Conservation (phyloP, 2,329 filamentous ascomycete species). For the Claviceps cyperi region DNA sequence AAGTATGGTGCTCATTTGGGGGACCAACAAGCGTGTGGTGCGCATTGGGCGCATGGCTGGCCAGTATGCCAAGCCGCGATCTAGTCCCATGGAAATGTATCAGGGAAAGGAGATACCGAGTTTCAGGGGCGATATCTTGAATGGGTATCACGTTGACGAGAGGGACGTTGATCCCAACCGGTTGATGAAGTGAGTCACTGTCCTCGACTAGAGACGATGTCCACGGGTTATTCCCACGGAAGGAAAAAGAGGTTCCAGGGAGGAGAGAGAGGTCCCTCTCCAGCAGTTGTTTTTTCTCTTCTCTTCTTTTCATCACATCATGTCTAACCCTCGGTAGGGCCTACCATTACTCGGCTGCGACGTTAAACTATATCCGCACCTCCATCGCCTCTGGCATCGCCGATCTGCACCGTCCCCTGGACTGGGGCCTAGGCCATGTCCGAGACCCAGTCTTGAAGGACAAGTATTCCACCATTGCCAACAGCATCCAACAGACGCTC, state of each 20-base stretch:
- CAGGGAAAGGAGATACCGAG: slow-evolving; percentile 71
- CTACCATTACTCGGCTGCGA: slow-evolving; percentile 91
- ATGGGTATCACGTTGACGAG: slow-evolving; percentile 67
- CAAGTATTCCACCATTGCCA: slow-evolving; percentile 75
- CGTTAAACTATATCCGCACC: slow-evolving; percentile 81
- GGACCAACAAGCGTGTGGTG: slow-evolving; percentile 65
- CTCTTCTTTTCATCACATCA: neutral
- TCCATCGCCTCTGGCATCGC: slow-evolving; percentile 78
- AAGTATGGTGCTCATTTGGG: slow-evolving; percentile 92
- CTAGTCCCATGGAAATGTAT: slow-evolving; percentile 70
- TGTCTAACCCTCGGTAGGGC: slow-evolving; percentile 36
- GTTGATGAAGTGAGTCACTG: slow-evolving; percentile 48
- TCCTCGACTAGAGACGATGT: neutral
- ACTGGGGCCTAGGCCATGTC: slow-evolving; percentile 91
- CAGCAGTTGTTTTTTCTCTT: no score
- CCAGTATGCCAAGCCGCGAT: slow-evolving; percentile 92
- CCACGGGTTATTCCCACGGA: neutral
- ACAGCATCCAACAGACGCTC: slow-evolving; percentile 76
- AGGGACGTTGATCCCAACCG: slow-evolving; percentile 69
- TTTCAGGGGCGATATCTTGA: slow-evolving; percentile 91
- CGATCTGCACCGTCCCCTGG: slow-evolving; percentile 81
- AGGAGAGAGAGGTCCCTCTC: neutral
- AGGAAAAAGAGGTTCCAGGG: no score
- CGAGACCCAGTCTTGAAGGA: slow-evolving; percentile 67
- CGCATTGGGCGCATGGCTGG: slow-evolving; percentile 93